Percentiles rank a stretch among this genome's conserved stretches.
These are phyloP conservation scores for Mycena vitilis DNA, from an alignment of 768 basidiomycete genomes.

Conservation along the genomic window DNA sequence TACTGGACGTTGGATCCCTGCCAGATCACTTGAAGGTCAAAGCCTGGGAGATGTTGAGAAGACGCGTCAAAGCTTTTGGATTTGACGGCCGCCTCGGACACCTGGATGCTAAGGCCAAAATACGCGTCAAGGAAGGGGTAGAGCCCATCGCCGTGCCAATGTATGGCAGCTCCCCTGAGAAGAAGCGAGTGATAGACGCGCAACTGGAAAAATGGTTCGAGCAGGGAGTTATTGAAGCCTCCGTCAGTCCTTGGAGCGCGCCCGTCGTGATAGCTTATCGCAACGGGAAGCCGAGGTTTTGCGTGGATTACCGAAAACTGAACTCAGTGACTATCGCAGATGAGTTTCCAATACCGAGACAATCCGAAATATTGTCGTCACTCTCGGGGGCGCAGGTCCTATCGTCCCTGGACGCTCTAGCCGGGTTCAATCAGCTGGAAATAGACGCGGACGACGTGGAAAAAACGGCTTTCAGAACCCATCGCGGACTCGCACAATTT, in stretches of 20 bases:
- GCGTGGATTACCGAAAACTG: neutral
- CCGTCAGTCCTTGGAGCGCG: neutral
- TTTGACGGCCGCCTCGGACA: neutral
- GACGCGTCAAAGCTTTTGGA: neutral
- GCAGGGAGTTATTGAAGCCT: neutral
- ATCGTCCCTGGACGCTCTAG: neutral
- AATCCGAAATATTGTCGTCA: neutral
- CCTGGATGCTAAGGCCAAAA: neutral
- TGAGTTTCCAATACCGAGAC: neutral
- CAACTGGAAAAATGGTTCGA: neutral
- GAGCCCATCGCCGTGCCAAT: constrained; percentile 16
- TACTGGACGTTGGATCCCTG: neutral
- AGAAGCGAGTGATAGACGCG: neutral
- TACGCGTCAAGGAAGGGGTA: neutral
- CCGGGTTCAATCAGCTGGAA: neutral
- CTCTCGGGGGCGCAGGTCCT: neutral
- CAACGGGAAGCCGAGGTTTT: neutral
- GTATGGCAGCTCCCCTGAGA: constrained; percentile 1
- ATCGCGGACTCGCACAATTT: neutral
- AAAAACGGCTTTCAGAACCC: neutral
- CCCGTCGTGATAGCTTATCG: neutral
- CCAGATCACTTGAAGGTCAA: neutral
- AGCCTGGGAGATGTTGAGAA: neutral
- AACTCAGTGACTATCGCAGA: neutral
- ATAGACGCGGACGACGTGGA: neutral